Percentiles rank a stretch among this genome's conserved stretches.
phyloP scores from a whole-genome alignment of 345 rosid species.

The Orychophragmus violaceus region DNA sequence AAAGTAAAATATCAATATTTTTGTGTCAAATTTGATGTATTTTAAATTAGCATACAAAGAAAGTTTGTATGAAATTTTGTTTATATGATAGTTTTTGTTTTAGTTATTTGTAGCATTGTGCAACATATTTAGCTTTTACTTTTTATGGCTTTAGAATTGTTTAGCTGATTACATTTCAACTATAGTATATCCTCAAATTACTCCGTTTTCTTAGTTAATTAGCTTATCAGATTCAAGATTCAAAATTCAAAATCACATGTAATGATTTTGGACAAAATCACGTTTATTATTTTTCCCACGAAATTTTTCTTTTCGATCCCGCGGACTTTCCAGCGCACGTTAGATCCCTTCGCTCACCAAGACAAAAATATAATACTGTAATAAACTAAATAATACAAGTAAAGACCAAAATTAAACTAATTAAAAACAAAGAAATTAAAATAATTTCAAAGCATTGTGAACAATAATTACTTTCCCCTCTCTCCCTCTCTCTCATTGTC shows the following conservation, averaged over 20 bases:
- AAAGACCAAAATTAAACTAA: slow-evolving; percentile 9
- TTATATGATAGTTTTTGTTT: background rate
- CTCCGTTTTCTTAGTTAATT: background rate
- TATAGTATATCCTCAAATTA: background rate
- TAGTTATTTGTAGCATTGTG: background rate
- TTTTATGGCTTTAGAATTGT: background rate
- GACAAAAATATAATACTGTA: background rate
- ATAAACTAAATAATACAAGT: background rate
- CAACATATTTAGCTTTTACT: background rate
- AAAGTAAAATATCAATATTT: too few species aligned
- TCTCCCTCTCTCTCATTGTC: slow-evolving; percentile 22
- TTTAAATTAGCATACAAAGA: background rate
- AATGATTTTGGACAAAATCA: slow-evolving; percentile 17
- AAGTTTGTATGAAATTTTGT: too few species aligned
- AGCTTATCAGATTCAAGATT: background rate
- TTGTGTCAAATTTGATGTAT: background rate
- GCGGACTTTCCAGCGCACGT: slow-evolving; percentile 33
- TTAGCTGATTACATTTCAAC: background rate
- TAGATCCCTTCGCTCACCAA: slow-evolving; percentile 18
- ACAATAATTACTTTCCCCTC: slow-evolving; percentile 21
- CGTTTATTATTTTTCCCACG: slow-evolving; percentile 13
- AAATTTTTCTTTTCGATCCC: slow-evolving; percentile 1
- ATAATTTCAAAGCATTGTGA: slow-evolving; percentile 19
- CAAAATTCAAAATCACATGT: slow-evolving; percentile 15
- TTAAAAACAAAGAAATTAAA: slow-evolving; percentile 2